Conservation (phyloP, 257 asterid species). For the Coffea canephora region DNA sequence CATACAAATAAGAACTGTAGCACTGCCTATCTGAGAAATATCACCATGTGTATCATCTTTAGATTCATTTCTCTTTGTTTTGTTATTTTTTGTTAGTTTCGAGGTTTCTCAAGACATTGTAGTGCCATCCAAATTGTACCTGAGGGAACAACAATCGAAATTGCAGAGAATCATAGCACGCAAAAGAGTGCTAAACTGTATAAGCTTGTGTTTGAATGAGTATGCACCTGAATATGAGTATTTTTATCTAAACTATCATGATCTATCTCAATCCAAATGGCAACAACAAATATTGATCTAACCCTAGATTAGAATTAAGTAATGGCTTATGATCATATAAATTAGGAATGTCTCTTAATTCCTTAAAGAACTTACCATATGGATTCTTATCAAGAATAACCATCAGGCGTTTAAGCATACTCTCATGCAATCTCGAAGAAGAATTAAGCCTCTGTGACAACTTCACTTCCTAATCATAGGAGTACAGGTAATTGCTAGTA, state of each 20-base stretch:
- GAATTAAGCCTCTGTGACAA: too few species aligned
- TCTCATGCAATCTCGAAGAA: too few species aligned
- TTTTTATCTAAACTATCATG: background rate
- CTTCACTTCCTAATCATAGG: too few species aligned
- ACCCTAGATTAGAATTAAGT: background rate
- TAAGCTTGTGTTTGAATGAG: background rate
- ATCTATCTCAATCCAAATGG: background rate
- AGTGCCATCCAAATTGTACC: background rate
- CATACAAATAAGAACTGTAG: too few species aligned
- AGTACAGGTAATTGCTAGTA: too few species aligned
- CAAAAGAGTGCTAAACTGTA: background rate
- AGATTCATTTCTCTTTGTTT: rapidly evolving
- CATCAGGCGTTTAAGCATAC: too few species aligned
- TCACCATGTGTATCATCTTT: background rate
- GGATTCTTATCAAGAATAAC: too few species aligned
- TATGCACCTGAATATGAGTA: background rate
- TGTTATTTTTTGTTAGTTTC: background rate
- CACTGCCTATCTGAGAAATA: too few species aligned
- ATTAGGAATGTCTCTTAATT: too few species aligned
- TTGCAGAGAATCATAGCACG: background rate
- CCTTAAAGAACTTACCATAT: too few species aligned
- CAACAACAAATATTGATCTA: background rate
- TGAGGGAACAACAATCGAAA: background rate
- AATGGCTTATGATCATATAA: too few species aligned
- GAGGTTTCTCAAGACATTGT: background rate